Conservation (phyloP, 371 early-diverging fungal genomes). For the Syncephalis fuscata region DNA sequence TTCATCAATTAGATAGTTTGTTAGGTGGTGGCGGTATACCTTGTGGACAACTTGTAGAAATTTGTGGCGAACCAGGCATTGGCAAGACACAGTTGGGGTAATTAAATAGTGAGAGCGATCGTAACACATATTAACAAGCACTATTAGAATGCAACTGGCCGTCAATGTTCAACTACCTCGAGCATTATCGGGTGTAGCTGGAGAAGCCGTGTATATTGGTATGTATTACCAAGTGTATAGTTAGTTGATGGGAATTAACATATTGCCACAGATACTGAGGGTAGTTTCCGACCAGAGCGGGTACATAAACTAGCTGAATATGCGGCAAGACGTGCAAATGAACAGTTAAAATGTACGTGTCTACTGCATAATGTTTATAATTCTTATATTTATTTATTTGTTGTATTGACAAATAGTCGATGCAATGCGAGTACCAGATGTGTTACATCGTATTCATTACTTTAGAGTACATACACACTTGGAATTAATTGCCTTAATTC, state of each 20-base stretch:
- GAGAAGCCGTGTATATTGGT: constrained; percentile 48
- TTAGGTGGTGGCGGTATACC: constrained; percentile 29
- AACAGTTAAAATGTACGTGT: neutral
- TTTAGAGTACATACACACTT: constrained; percentile 26
- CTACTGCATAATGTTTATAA: neutral
- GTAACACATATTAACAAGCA: too few relatives aligned
- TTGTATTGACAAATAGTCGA: neutral
- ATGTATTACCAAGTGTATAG: neutral
- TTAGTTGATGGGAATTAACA: neutral
- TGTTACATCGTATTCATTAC: constrained; percentile 25
- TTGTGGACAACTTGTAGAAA: constrained; percentile 29
- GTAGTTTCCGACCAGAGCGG: constrained; percentile 25
- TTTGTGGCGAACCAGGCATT: constrained; percentile 42
- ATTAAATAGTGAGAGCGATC: too few relatives aligned
- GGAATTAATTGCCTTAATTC: constrained; percentile 29
- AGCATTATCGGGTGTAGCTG: constrained; percentile 18
- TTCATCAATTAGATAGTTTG: constrained; percentile 20
- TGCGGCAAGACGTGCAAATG: constrained; percentile 1
- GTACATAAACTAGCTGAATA: constrained; percentile 18
- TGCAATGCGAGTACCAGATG: constrained; percentile 5
- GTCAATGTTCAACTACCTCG: constrained; percentile 28
- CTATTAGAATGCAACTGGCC: constrained; percentile 45
- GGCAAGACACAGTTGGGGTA: constrained; percentile 56
- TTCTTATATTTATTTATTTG: neutral
- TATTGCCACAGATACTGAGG: constrained; percentile 35